Percentiles rank a stretch among this genome's conserved stretches.
Evolutionary conservation across 805 yeast genomes (phyloP).

Genomic region (Suhomyces pyralidae): DNA sequence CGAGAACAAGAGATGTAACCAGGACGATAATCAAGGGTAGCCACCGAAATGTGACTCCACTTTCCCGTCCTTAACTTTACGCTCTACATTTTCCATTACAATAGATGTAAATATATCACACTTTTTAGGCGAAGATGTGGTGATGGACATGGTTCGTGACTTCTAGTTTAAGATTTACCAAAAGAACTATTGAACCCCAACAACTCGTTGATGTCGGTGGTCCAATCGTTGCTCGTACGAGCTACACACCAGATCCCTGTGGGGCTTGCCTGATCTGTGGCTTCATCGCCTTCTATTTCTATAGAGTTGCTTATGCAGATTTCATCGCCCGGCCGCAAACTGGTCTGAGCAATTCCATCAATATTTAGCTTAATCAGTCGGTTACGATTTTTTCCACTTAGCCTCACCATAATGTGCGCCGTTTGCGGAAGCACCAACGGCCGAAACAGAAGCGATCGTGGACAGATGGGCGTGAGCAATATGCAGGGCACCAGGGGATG

Average conservation of each 20-base stretch:
- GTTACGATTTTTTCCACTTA: conserved; percentile 48
- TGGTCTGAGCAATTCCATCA: conserved; percentile 79
- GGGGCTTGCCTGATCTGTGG: conserved; percentile 9
- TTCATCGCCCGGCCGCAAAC: conserved; percentile 71
- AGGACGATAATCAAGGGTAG: not conserved
- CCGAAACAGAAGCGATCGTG: conserved; percentile 84
- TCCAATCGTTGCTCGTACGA: conserved; percentile 84
- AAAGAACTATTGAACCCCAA: conserved; percentile 87
- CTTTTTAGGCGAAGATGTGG: not conserved
- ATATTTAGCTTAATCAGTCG: conserved; percentile 56
- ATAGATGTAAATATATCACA: too few species aligned
- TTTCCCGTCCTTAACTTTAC: not conserved
- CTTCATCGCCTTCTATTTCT: not conserved
- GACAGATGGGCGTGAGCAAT: conserved; percentile 86
- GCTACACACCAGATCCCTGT: conserved; percentile 86
- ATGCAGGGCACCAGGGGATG: conserved; percentile 86
- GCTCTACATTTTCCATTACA: too few species aligned
- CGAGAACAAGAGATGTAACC: not conserved
- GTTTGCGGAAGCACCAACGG: conserved; percentile 80
- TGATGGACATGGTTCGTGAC: not conserved
- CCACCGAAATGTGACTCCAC: not conserved
- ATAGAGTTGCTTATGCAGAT: conserved; percentile 62
- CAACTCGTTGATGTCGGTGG: conserved; percentile 79
- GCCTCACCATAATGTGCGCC: conserved; percentile 65
- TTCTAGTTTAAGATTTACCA: conserved; percentile 4